Conservation (phyloP, 176 grass and related monocot species). For the Juncus inflexus region DNA sequence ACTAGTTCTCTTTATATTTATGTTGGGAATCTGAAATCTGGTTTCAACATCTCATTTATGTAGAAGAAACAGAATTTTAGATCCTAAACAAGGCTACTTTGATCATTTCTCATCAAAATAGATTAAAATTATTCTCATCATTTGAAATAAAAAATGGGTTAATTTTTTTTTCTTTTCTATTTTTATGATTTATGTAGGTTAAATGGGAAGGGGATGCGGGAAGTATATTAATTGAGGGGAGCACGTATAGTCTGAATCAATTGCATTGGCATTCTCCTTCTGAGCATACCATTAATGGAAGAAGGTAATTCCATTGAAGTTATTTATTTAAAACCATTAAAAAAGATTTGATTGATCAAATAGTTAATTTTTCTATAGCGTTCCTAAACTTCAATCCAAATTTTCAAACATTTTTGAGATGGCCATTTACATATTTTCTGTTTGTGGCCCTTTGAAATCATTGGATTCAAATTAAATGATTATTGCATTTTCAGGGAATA, state of each 20-base stretch:
- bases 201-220: constrained; percentile 44
- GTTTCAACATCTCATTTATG: no score
- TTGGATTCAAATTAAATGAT: no score
- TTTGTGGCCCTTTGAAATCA: no score
- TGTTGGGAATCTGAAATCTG: no score
- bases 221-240: constrained; percentile 36
- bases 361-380: background rate
- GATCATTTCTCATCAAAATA: no score
- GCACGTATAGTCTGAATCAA: constrained; percentile 46
- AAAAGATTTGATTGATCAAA: background rate
- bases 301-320: constrained; percentile 27
- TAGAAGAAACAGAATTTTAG: no score
- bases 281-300: constrained; percentile 65
- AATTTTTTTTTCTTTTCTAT: constrained; percentile 1
- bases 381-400: background rate
- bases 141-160: background rate
- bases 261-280: constrained; percentile 72
- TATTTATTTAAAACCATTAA: background rate
- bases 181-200: constrained; percentile 26
- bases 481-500: no score
- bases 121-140: no score
- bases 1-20: no score
- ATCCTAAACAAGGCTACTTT: no score
- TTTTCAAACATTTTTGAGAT: no score
- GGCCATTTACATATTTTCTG: no score